Evolutionary conservation across 164 flowering plant genomes (phyloP), one percentile per base, ranked within the genome.

Genomic region (Aristolochia californica): DNA sequence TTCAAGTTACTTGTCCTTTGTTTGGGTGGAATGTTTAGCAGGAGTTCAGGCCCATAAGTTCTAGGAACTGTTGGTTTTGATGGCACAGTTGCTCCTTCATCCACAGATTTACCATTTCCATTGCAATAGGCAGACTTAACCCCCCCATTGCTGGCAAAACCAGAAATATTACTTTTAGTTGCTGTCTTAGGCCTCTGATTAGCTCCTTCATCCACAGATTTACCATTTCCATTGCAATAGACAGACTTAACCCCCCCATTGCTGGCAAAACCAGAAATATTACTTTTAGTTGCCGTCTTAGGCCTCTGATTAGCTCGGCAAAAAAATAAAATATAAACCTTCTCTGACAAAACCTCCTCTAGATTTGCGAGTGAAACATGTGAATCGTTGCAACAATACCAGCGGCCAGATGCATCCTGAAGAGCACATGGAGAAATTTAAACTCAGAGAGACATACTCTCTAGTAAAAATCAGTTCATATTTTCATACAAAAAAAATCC

Each of bases 301-400:
- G 87, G 70, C 64, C 81, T 79, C 72, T 75, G 86, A 67, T 78
- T 88, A 22, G 83, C 65, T 50, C 97, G 96, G 51, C 82, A 67
- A 67, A 85, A 94, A 71, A 94, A 94, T 54, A 94, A 88, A 61
- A 94, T 83, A 66, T 94, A 94, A 53, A 78, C 99, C 69, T 84
- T 94, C 72, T 94, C 97, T 52, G 95, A 87, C 75, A 94, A 78
- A 59, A 94, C 99, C 60, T 84, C 86, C 67, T 84, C 77, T 60
- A 82, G 62, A n/a, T 80, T 80, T 61, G 96, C 74, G 43, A 73
- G 69, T 38, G 86, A 63, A 63, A 94, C 95, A 72, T 56, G 70
- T 20, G 90, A 66, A 77, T 94, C 99, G 71, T 94, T 86, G 80
- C 99, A 94, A 80, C 99, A 83, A 65, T 79, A 94, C 99, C 99